A percentile compares a stretch with the other conserved stretches of the same genome.
Evolutionary conservation across 2,329 filamentous ascomycete species (phyloP).

Genomic region (Fusarium azukiicola): DNA sequence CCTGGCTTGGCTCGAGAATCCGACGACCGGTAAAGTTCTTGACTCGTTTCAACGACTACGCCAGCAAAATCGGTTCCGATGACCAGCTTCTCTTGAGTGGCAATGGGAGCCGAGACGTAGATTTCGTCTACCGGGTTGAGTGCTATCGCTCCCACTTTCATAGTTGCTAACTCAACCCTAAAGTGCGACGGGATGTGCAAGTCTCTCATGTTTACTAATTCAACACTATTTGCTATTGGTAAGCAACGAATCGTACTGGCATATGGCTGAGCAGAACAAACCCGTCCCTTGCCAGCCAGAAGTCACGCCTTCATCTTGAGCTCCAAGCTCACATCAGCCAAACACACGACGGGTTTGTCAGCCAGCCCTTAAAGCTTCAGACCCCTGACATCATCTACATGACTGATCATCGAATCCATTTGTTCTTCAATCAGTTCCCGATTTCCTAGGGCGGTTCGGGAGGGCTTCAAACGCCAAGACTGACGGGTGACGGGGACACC

Average conservation of each 20-base stretch:
- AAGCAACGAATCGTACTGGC: not conserved
- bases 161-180: not conserved
- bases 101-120: slow-evolving; percentile 61
- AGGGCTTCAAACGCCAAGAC: too few relatives aligned
- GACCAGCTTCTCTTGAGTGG: slow-evolving; percentile 51
- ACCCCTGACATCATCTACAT: not conserved
- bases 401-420: not conserved
- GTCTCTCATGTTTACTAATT: too few relatives aligned
- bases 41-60: slow-evolving; percentile 50
- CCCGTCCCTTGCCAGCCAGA: not conserved
- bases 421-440: not conserved
- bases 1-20: slow-evolving; percentile 52
- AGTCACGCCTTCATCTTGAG: not conserved
- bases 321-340: slow-evolving; percentile 4
- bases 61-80: slow-evolving; percentile 68
- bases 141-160: slow-evolving; percentile 52
- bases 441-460: too few relatives aligned
- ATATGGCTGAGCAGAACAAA: not conserved
- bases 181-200: too few relatives aligned
- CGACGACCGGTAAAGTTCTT: slow-evolving; percentile 25
- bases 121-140: slow-evolving; percentile 58
- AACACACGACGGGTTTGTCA: not conserved
- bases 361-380: not conserved
- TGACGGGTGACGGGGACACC: too few relatives aligned
- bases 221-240: not conserved